These are phyloP conservation scores for Termitomyces sp. DNA, from an alignment of 768 basidiomycete genomes.

Conservation along the genomic window DNA sequence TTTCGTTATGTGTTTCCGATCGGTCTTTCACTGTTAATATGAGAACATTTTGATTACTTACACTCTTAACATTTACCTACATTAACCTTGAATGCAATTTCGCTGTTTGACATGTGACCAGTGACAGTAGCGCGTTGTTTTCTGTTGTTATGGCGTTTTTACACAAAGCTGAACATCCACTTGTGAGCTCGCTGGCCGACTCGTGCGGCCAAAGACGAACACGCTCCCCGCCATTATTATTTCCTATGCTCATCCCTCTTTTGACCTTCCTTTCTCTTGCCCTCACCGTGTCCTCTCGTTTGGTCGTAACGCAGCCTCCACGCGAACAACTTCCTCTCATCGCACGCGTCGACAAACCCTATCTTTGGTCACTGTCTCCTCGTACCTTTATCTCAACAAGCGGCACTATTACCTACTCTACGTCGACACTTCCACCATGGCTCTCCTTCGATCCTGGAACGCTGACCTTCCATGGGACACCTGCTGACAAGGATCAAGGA, in stretches of 20 bases:
- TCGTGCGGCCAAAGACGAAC: conserved; percentile 32
- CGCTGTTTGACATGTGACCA: not conserved
- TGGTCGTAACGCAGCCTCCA: conserved; percentile 54
- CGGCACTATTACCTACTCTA: conserved; percentile 43
- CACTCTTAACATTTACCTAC: conserved; percentile 4
- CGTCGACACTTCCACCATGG: conserved; percentile 67
- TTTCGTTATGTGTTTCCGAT: conserved; percentile 7
- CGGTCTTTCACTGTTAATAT: conserved; percentile 12
- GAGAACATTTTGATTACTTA: conserved; percentile 15
- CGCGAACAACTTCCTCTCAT: conserved; percentile 73
- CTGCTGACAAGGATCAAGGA: conserved; percentile 58
- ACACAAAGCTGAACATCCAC: conserved; percentile 1
- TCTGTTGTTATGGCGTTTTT: conserved; percentile 22
- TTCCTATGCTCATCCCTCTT: conserved; percentile 63
- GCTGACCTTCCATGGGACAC: conserved; percentile 65
- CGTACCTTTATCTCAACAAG: conserved; percentile 55
- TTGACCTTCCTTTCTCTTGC: conserved; percentile 39
- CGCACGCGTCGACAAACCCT: conserved; percentile 61
- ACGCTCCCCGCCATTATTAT: conserved; percentile 42
- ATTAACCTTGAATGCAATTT: conserved; percentile 1
- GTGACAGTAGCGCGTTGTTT: conserved; percentile 17
- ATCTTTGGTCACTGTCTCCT: conserved; percentile 63
- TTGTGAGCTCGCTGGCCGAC: conserved; percentile 58
- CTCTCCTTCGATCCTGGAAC: conserved; percentile 61
- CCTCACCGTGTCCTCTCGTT: conserved; percentile 33